Conservation (phyloP, 73 alveolate genomes). For the Effrenium voratum region DNA sequence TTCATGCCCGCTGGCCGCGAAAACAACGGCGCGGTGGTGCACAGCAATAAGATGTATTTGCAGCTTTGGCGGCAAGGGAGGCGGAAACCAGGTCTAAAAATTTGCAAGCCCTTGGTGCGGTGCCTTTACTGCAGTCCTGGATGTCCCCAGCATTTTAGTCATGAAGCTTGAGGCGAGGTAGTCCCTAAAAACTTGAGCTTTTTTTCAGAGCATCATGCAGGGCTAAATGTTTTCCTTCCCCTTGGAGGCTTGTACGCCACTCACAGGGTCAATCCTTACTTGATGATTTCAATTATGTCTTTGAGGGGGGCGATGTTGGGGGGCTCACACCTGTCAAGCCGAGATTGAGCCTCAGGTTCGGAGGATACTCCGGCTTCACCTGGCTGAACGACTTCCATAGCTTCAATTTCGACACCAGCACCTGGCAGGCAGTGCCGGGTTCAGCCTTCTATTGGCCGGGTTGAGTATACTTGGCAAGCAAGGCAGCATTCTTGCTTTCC, state of each 20-base stretch:
- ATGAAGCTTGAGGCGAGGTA: too few relatives aligned
- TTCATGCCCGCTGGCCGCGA: conserved; percentile 95
- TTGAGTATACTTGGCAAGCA: too few relatives aligned
- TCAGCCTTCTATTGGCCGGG: too few relatives aligned
- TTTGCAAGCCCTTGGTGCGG: too few relatives aligned
- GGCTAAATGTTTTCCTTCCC: too few relatives aligned
- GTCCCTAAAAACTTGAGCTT: too few relatives aligned
- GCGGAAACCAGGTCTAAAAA: too few relatives aligned
- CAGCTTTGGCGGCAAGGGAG: conserved; percentile 96
- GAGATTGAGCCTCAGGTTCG: conserved; percentile 36
- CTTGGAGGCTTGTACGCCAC: neutral
- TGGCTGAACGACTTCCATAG: conserved; percentile 98
- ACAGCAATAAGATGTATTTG: conserved; percentile 98
- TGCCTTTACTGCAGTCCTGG: too few relatives aligned
- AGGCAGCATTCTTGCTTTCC: too few relatives aligned
- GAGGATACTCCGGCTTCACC: conserved; percentile 96
- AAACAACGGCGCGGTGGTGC: conserved; percentile 98
- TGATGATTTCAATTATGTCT: neutral
- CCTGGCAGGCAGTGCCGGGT: conserved; percentile 95
- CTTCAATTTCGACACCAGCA: conserved; percentile 96
- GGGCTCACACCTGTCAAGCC: neutral
- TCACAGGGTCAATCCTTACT: neutral
- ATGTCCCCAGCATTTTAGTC: too few relatives aligned
- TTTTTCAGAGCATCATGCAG: too few relatives aligned
- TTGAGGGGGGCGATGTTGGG: neutral